Evolutionary conservation across 2,329 filamentous ascomycete species (phyloP).

Genomic region (Fusarium neocosmosporiellum): DNA sequence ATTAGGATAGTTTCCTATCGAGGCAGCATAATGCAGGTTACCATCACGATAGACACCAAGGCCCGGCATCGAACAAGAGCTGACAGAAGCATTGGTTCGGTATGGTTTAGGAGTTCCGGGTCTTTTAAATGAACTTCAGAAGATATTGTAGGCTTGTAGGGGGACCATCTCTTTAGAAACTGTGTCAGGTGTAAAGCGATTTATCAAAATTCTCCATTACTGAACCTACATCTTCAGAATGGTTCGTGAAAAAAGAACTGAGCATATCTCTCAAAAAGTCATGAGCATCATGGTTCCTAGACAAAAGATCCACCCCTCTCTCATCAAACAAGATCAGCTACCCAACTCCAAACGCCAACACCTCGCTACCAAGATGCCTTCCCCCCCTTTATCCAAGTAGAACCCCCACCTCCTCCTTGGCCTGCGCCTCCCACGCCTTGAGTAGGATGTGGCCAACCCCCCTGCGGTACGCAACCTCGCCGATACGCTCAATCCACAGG

Average conservation of each 20-base stretch:
- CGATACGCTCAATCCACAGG: constrained; percentile 59
- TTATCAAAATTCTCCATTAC: background rate
- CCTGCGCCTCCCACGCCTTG: constrained; percentile 54
- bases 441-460: constrained; percentile 57
- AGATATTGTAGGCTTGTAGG: background rate
- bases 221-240: background rate
- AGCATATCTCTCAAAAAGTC: background rate
- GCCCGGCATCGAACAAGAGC: background rate
- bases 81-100: background rate
- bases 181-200: background rate
- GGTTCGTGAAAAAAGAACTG: background rate
- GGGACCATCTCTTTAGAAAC: background rate
- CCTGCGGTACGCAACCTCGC: constrained; percentile 54
- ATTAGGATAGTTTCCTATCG: too few species aligned
- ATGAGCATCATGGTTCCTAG: background rate
- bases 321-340: constrained; percentile 1
- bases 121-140: background rate
- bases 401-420: constrained; percentile 54
- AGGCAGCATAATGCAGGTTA: background rate
- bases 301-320: constrained; percentile 4
- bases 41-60: background rate
- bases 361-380: constrained; percentile 22
- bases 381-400: constrained; percentile 50
- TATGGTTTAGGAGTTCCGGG: background rate
- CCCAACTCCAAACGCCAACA: constrained; percentile 28